These are phyloP conservation scores for Coemansia sp. DNA, from an alignment of 192 early-diverging fungal genomes.

Conservation along the genomic window DNA sequence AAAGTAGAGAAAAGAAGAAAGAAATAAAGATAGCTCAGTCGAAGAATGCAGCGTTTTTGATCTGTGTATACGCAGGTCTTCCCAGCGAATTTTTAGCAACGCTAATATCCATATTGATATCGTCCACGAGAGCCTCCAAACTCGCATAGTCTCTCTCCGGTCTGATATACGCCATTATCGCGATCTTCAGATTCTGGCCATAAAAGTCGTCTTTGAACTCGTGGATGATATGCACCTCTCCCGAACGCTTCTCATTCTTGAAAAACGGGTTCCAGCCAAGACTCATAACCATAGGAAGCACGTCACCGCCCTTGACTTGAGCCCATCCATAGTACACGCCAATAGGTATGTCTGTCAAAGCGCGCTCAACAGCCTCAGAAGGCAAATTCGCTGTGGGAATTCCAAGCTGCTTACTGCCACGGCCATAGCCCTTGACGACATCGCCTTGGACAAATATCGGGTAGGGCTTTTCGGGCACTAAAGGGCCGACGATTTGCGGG, in stretches of 20 bases:
- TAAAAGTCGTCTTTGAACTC: slow-evolving; percentile 91
- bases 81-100: slow-evolving; percentile 35
- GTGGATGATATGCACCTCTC: slow-evolving; percentile 97
- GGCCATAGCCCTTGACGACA: slow-evolving; percentile 91
- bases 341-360: slow-evolving; percentile 68
- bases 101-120: slow-evolving; percentile 87
- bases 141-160: slow-evolving; percentile 88
- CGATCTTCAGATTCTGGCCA: slow-evolving; percentile 77
- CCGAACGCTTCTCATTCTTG: slow-evolving; percentile 95
- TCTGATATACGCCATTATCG: slow-evolving; percentile 88
- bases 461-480: slow-evolving; percentile 66
- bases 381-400: slow-evolving; percentile 98
- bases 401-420: slow-evolving; percentile 95
- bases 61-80: slow-evolving; percentile 15
- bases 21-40: not conserved
- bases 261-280: slow-evolving; percentile 99
- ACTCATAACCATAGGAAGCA: slow-evolving; percentile 98
- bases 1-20: not conserved
- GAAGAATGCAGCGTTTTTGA: slow-evolving; percentile 22
- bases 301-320: slow-evolving; percentile 56
- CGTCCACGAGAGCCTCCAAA: slow-evolving; percentile 89
- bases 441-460: slow-evolving; percentile 78
- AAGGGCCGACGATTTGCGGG: slow-evolving; percentile 67
- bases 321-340: slow-evolving; percentile 99
- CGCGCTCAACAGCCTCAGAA: slow-evolving; percentile 69